These are phyloP conservation scores for Cutaneotrichosporon sp. DNA, from an alignment of 1,284 basidiomycete genomes.

Conservation along the genomic window DNA sequence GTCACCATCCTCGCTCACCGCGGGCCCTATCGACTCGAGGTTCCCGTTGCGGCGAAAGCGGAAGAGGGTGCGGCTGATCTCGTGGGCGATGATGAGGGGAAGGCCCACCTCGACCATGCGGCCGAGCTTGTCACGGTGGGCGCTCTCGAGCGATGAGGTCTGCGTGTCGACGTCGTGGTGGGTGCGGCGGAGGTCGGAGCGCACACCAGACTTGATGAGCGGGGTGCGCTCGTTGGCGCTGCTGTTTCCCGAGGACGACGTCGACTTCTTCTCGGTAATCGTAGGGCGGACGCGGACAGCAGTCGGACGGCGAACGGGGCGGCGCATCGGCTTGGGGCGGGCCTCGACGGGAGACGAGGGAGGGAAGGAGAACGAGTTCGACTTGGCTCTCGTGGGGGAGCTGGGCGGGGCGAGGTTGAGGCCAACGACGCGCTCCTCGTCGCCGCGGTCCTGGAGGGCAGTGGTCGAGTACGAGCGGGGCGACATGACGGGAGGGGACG, in stretches of 20 bases:
- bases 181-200: constrained; percentile 38
- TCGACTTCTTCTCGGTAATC: neutral
- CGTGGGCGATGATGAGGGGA: constrained; percentile 62
- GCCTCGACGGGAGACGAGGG: constrained; percentile 4
- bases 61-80: constrained; percentile 69
- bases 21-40: constrained; percentile 79
- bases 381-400: neutral
- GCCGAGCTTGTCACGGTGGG: constrained; percentile 30
- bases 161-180: constrained; percentile 21
- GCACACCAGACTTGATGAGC: constrained; percentile 49
- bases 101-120: constrained; percentile 43
- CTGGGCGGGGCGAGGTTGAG: constrained; percentile 8
- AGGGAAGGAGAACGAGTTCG: constrained; percentile 2
- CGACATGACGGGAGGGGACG: constrained; percentile 7
- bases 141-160: constrained; percentile 8
- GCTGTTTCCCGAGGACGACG: neutral
- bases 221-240: constrained; percentile 39
- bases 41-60: constrained; percentile 73
- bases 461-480: constrained; percentile 13
- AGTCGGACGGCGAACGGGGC: constrained; percentile 39
- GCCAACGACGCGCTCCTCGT: constrained; percentile 22
- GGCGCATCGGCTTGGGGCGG: constrained; percentile 5
- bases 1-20: constrained; percentile 60
- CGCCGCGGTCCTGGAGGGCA: neutral
- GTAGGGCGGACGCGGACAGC: constrained; percentile 34